Conservation (phyloP, 768 basidiomycete species). For the Russula sp. region DNA sequence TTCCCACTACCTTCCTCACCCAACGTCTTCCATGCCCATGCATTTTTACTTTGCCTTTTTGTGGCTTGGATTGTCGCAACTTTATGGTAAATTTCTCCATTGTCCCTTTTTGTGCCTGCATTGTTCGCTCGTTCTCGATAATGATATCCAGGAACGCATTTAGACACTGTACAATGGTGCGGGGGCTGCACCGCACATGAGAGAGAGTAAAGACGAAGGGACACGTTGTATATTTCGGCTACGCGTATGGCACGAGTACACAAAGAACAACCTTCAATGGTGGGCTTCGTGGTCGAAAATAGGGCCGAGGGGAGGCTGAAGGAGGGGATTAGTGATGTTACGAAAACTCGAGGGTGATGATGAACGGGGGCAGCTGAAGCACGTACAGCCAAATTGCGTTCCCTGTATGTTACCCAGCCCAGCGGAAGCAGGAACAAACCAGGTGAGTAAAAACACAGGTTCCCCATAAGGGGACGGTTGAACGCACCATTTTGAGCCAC, state of each 20-base stretch:
- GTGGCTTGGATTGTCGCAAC: conserved; percentile 8
- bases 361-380: not conserved
- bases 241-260: not conserved
- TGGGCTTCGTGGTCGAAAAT: conserved; percentile 21
- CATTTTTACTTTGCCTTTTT: not conserved
- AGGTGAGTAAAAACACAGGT: conserved; percentile 8
- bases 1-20: not conserved
- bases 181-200: not conserved
- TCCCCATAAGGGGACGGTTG: not conserved
- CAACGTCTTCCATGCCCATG: not conserved
- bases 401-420: conserved; percentile 38
- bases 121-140: not conserved
- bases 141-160: not conserved
- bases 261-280: not conserved
- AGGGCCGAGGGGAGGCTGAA: conserved; percentile 19
- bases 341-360: not conserved
- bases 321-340: not conserved
- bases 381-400: conserved; percentile 74
- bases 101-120: not conserved
- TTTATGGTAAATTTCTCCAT: not conserved
- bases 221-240: not conserved
- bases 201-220: too few species aligned
- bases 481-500: conserved; percentile 92
- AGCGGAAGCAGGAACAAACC: not conserved
- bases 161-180: not conserved